Percentiles rank a stretch among this genome's conserved stretches.
Evolutionary conservation across 2,329 filamentous ascomycete genomes (phyloP).

Genomic region (Paraphaeosphaeria sporulosa): DNA sequence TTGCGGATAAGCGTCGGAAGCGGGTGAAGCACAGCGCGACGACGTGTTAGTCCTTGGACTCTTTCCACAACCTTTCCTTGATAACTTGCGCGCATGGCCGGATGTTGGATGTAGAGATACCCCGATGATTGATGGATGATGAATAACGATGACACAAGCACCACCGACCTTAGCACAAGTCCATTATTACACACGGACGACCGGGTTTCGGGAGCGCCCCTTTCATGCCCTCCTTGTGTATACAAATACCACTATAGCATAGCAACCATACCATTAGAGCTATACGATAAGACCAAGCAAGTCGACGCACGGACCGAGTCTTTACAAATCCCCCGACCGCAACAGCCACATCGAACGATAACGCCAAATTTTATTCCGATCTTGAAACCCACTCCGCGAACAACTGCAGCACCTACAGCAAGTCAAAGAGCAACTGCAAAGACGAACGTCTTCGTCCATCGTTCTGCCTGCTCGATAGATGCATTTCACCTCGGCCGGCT

Average conservation of each 20-base stretch:
- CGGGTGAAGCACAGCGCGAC: not conserved
- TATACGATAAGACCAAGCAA: not conserved
- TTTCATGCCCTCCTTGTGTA: slow-evolving; percentile 4
- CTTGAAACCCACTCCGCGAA: not conserved
- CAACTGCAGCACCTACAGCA: not conserved
- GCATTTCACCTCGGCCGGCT: too few species aligned
- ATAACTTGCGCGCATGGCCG: not conserved
- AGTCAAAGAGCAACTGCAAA: too few species aligned
- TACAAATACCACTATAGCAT: not conserved
- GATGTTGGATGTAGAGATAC: not conserved
- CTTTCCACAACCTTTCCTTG: not conserved
- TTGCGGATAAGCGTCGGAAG: not conserved
- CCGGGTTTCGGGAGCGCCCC: not conserved
- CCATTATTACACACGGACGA: not conserved
- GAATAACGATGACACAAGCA: not conserved
- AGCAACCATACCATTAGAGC: not conserved
- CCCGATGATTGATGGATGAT: not conserved
- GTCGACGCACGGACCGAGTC: not conserved
- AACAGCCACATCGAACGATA: not conserved
- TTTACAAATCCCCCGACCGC: not conserved
- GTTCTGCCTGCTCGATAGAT: too few species aligned
- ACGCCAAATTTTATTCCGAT: not conserved
- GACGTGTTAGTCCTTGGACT: not conserved
- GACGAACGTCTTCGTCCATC: too few species aligned
- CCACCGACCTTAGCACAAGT: not conserved